These are phyloP conservation scores for Scleroderma citrinum DNA, from an alignment of 768 basidiomycete species.

Conservation along the genomic window DNA sequence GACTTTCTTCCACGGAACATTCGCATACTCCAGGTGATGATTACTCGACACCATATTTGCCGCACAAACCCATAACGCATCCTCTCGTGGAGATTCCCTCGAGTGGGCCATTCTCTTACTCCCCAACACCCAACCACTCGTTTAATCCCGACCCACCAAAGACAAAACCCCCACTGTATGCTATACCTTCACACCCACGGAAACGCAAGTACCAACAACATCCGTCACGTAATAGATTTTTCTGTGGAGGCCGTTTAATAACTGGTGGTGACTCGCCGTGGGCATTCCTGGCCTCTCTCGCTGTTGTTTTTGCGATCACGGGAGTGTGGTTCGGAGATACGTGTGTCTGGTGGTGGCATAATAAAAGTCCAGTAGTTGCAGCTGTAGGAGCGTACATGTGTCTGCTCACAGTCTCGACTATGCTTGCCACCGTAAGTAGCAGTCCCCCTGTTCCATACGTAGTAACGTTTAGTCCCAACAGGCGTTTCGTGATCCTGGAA, in stretches of 20 bases:
- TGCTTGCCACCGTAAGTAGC: conserved; percentile 66
- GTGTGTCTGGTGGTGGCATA: conserved; percentile 82
- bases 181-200: conserved; percentile 26
- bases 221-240: conserved; percentile 73
- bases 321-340: conserved; percentile 88
- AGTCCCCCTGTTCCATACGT: conserved; percentile 3
- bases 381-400: conserved; percentile 58
- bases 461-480: conserved; percentile 18
- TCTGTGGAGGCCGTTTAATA: conserved; percentile 63
- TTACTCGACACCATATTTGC: conserved; percentile 5
- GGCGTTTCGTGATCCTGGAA: conserved; percentile 83
- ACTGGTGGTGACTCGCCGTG: conserved; percentile 83
- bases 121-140: conserved; percentile 23
- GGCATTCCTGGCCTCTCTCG: conserved; percentile 68
- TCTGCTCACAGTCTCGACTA: conserved; percentile 64
- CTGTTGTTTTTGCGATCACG: conserved; percentile 57
- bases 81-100: conserved; percentile 24
- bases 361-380: conserved; percentile 67
- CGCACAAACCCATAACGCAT: conserved; percentile 12
- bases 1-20: conserved; percentile 13
- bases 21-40: conserved; percentile 11
- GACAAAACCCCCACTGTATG: conserved; percentile 28
- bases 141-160: conserved; percentile 28
- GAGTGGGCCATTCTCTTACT: conserved; percentile 15
- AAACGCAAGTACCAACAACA: conserved; percentile 58